These are phyloP conservation scores for Curvularia sp. DNA, from an alignment of 2,329 filamentous ascomycete genomes.

Conservation along the genomic window DNA sequence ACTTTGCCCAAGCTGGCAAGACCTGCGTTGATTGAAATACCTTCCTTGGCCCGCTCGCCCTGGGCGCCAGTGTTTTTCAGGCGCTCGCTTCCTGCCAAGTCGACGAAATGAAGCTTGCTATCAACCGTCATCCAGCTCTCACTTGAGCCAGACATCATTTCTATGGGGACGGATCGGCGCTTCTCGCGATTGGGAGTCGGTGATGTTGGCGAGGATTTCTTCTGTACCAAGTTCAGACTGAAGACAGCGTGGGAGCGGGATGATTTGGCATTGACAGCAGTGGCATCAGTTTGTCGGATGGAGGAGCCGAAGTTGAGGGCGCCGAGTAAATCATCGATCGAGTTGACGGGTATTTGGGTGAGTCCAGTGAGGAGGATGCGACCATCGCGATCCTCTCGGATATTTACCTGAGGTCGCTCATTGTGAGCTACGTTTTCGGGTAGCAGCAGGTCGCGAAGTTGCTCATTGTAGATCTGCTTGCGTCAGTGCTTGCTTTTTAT, in stretches of 20 bases:
- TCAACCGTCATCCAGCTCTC: slow-evolving; percentile 82
- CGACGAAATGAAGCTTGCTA: slow-evolving; percentile 98
- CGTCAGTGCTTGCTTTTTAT: slow-evolving; percentile 26
- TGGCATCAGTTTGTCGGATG: slow-evolving; percentile 95
- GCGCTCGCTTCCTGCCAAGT: slow-evolving; percentile 94
- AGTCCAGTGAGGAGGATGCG: slow-evolving; percentile 93
- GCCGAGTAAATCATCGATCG: slow-evolving; percentile 86
- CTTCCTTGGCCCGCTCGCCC: slow-evolving; percentile 91
- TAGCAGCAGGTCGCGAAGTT: slow-evolving; percentile 86
- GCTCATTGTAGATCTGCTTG: slow-evolving; percentile 91
- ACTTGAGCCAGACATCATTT: slow-evolving; percentile 69
- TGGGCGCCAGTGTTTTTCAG: slow-evolving; percentile 97
- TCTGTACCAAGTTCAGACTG: slow-evolving; percentile 90
- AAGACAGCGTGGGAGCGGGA: slow-evolving; percentile 98
- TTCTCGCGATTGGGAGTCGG: slow-evolving; percentile 72
- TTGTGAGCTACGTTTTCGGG: slow-evolving; percentile 72
- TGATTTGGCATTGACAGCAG: slow-evolving; percentile 95
- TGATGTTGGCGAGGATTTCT: slow-evolving; percentile 64
- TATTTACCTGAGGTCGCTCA: slow-evolving; percentile 83
- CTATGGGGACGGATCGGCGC: slow-evolving; percentile 83
- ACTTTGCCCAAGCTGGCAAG: slow-evolving; percentile 95
- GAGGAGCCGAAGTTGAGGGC: slow-evolving; percentile 91
- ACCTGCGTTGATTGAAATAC: slow-evolving; percentile 97
- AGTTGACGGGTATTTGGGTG: slow-evolving; percentile 86
- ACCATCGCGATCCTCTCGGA: slow-evolving; percentile 92